These are phyloP conservation scores for Chiua sp. DNA, from an alignment of 1,284 basidiomycete species.

Conservation along the genomic window DNA sequence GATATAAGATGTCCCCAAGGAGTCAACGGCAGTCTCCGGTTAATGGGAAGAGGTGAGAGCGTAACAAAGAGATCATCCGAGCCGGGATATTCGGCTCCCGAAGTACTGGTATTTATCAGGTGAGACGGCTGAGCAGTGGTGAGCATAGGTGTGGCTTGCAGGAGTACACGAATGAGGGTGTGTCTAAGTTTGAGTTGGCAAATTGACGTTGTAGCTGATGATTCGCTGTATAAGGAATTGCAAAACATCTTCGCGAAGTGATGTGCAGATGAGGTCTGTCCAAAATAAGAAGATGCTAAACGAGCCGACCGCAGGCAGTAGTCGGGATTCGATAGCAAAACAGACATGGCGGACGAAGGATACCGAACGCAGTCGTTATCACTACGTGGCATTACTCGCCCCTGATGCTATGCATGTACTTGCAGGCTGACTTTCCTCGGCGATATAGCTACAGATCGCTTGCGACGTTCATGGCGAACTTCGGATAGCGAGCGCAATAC, in stretches of 20 bases:
- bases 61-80: conserved; percentile 11
- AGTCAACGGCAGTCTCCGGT: conserved; percentile 23
- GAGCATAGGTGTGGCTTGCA: conserved; percentile 4
- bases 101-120: conserved; percentile 11
- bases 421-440: conserved; percentile 24
- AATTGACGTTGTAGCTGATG: conserved; percentile 13
- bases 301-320: conserved; percentile 14
- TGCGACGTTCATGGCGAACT: conserved; percentile 29
- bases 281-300: conserved; percentile 28
- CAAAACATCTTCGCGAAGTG: conserved; percentile 29
- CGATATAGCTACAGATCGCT: conserved; percentile 28
- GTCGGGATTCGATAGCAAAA: conserved; percentile 24
- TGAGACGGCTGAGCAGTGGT: background rate
- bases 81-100: conserved; percentile 1
- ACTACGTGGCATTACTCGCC: conserved; percentile 22
- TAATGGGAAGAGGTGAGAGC: conserved; percentile 14
- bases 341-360: conserved; percentile 26
- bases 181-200: conserved; percentile 11
- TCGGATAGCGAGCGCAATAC: conserved; percentile 39
- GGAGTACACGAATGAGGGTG: conserved; percentile 2
- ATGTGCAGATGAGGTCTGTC: conserved; percentile 25
- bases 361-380: conserved; percentile 24
- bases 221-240: conserved; percentile 16
- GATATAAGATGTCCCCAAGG: conserved; percentile 21
- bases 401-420: conserved; percentile 29